These are phyloP conservation scores for Fusarium sp. DNA, from an alignment of 2,329 filamentous ascomycete genomes.

Conservation along the genomic window DNA sequence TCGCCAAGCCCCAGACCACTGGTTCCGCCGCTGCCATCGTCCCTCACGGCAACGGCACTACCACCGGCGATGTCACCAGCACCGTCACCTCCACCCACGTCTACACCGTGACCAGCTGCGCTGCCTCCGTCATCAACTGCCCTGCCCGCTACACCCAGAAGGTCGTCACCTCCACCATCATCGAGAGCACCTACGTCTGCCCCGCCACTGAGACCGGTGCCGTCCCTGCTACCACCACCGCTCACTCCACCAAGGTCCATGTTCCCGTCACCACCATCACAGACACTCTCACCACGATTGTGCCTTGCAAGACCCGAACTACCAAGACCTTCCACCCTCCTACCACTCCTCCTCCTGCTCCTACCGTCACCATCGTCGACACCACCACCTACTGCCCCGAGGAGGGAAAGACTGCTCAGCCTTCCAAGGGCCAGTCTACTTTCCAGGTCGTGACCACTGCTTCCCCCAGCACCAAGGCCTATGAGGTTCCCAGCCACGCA, in stretches of 20 bases:
- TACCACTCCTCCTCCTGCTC: slow-evolving; percentile 21
- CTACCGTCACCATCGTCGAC: slow-evolving; percentile 35
- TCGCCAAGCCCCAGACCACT: neutral
- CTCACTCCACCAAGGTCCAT: slow-evolving; percentile 5
- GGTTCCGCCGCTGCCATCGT: neutral
- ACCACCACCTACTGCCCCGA: slow-evolving; percentile 27
- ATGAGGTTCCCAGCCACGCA: neutral
- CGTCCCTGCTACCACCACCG: slow-evolving; percentile 9
- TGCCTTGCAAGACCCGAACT: slow-evolving; percentile 37
- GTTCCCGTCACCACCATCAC: slow-evolving; percentile 35
- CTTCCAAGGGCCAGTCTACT: neutral
- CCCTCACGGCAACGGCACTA: neutral
- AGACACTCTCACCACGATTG: slow-evolving; percentile 38
- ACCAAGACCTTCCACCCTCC: slow-evolving; percentile 39
- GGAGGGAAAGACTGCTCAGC: slow-evolving; percentile 6
- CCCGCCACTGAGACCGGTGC: slow-evolving; percentile 30
- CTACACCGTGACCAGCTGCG: slow-evolving; percentile 49
- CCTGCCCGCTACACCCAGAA: slow-evolving; percentile 48
- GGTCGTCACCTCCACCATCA: slow-evolving; percentile 40
- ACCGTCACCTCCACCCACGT: slow-evolving; percentile 37
- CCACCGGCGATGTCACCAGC: slow-evolving; percentile 31
- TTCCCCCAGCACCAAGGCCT: neutral
- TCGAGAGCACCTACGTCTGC: slow-evolving; percentile 35
- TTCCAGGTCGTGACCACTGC: slow-evolving; percentile 5
- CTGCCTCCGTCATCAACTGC: slow-evolving; percentile 50